Conservation (phyloP, 2,329 filamentous ascomycete genomes). For the Fusarium burgessii region DNA sequence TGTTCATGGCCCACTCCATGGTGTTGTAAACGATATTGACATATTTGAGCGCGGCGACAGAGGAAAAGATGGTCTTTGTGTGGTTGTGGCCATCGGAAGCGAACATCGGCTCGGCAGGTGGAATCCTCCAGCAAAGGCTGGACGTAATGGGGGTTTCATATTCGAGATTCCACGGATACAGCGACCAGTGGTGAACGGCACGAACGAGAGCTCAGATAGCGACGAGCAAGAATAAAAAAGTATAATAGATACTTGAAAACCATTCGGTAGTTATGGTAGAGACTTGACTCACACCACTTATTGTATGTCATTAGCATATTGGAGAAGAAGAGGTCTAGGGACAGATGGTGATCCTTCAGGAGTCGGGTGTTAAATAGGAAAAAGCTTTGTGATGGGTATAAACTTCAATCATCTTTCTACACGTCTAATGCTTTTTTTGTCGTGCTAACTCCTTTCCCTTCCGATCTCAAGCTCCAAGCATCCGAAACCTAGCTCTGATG, state of each 20-base stretch:
- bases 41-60: constrained; percentile 87
- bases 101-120: constrained; percentile 89
- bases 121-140: constrained; percentile 69
- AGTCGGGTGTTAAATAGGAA: constrained; percentile 26
- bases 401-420: constrained; percentile 30
- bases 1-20: constrained; percentile 64
- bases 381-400: constrained; percentile 31
- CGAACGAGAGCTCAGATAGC: constrained; percentile 43
- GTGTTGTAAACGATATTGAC: constrained; percentile 89
- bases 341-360: constrained; percentile 12
- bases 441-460: constrained; percentile 1
- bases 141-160: constrained; percentile 85
- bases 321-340: constrained; percentile 8
- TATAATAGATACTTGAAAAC: constrained; percentile 39
- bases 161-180: constrained; percentile 78
- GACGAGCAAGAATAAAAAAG: constrained; percentile 43
- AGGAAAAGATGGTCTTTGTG: constrained; percentile 80
- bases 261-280: constrained; percentile 43
- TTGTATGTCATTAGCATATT: constrained; percentile 30
- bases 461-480: constrained; percentile 5
- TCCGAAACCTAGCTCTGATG: not conserved
- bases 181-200: constrained; percentile 51
- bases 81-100: constrained; percentile 87
- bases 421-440: not conserved
- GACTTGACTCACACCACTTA: constrained; percentile 25